phyloP scores from a whole-genome alignment of 83 land plant species.

The Thuja plicata region DNA sequence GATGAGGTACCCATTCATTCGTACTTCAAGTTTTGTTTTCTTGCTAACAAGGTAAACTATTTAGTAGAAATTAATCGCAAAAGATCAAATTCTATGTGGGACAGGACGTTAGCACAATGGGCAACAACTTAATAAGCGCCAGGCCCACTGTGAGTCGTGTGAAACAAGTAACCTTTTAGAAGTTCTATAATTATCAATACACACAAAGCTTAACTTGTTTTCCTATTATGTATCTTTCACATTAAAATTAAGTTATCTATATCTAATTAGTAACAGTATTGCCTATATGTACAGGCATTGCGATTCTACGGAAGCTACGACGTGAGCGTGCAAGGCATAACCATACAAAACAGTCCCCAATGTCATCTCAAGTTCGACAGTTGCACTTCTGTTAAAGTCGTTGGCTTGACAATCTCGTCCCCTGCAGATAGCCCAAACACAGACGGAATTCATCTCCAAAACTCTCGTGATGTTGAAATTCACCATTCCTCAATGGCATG shows the following conservation, averaged over 20 bases:
- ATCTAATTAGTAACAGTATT: not conserved
- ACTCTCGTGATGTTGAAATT: not conserved
- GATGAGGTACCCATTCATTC: not conserved
- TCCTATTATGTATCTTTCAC: too few species aligned
- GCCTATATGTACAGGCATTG: slow-evolving; percentile 24
- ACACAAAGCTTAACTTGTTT: too few species aligned
- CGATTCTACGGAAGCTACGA: slow-evolving; percentile 47
- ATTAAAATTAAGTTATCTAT: too few species aligned
- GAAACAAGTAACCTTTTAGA: not conserved
- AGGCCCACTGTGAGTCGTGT: not conserved
- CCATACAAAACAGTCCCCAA: slow-evolving; percentile 46
- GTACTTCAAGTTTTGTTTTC: not conserved
- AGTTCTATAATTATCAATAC: too few species aligned
- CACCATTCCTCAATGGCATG: not conserved
- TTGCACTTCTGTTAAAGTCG: slow-evolving; percentile 32
- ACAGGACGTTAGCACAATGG: not conserved
- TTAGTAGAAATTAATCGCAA: not conserved
- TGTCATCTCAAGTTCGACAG: slow-evolving; percentile 56
- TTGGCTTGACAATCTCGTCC: not conserved
- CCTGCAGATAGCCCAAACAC: not conserved
- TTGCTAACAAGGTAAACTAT: not conserved
- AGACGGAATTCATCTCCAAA: slow-evolving; percentile 2
- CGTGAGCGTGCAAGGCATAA: slow-evolving; percentile 37
- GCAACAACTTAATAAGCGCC: not conserved
- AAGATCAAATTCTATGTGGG: not conserved